A percentile compares a stretch with the other conserved stretches of the same genome.
Conservation (phyloP, 2,329 filamentous ascomycete genomes). For the Colletotrichum lini region DNA sequence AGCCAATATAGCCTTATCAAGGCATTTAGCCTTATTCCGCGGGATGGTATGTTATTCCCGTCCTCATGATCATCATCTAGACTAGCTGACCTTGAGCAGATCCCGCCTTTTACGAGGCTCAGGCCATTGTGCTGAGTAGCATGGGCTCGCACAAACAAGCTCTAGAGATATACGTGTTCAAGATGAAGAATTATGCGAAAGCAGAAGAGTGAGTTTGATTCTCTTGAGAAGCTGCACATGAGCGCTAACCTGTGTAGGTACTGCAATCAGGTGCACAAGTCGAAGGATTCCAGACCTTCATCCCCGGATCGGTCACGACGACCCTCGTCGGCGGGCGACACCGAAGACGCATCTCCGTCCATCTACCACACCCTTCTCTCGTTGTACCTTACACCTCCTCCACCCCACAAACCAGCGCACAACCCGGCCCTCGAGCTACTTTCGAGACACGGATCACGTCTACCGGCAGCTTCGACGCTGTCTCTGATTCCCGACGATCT, state of each 20-base stretch:
- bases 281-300: constrained; percentile 62
- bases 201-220: constrained; percentile 84
- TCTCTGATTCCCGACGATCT: constrained; percentile 87
- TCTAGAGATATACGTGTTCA: constrained; percentile 97
- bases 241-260: constrained; percentile 68
- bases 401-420: constrained; percentile 80
- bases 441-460: constrained; percentile 91
- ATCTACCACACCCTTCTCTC: constrained; percentile 94
- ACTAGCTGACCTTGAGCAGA: constrained; percentile 65
- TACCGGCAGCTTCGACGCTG: constrained; percentile 89
- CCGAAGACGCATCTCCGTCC: constrained; percentile 73
- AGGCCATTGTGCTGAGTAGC: constrained; percentile 91
- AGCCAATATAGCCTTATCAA: constrained; percentile 84
- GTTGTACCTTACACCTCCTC: constrained; percentile 87
- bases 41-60: constrained; percentile 73
- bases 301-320: constrained; percentile 52
- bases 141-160: constrained; percentile 97
- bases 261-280: constrained; percentile 87
- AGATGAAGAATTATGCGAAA: constrained; percentile 87
- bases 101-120: constrained; percentile 87
- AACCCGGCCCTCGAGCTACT: constrained; percentile 87
- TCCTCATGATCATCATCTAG: neutral
- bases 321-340: constrained; percentile 51
- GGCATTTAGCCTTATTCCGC: constrained; percentile 83
- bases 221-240: neutral